Evolutionary conservation across 176 grass and related monocot genomes (phyloP).

Genomic region (Pontederia crassipes): DNA sequence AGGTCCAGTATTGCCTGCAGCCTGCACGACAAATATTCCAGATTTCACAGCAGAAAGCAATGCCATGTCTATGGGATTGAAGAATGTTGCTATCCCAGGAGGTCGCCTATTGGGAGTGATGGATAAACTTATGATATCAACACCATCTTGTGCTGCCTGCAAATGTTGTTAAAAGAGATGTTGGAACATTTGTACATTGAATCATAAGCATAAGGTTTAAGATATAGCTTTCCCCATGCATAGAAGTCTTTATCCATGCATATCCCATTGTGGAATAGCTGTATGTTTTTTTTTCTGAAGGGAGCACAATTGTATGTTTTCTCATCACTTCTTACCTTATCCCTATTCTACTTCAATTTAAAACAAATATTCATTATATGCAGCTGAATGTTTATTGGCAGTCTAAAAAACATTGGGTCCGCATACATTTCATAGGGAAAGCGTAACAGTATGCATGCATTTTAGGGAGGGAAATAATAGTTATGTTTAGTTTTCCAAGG

Average conservation of each 20-base stretch:
- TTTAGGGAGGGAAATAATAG: too few relatives aligned
- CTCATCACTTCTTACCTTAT: too few relatives aligned
- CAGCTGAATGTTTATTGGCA: too few relatives aligned
- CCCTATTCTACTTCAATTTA: too few relatives aligned
- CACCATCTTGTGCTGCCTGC: slow-evolving; percentile 93
- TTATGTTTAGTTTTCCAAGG: too few relatives aligned
- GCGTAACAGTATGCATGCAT: too few relatives aligned
- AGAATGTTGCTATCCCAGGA: slow-evolving; percentile 82
- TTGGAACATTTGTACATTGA: background rate
- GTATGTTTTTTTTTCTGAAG: background rate
- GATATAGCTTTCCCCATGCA: background rate
- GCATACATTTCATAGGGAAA: too few relatives aligned
- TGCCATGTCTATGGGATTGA: slow-evolving; percentile 99
- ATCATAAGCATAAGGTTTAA: background rate
- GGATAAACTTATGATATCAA: slow-evolving; percentile 93
- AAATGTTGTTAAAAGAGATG: slow-evolving; percentile 19
- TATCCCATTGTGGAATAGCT: background rate
- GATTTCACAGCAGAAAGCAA: slow-evolving; percentile 75
- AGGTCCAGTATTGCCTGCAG: slow-evolving; percentile 93
- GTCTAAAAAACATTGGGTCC: too few relatives aligned
- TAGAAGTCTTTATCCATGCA: background rate
- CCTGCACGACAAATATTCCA: slow-evolving; percentile 96
- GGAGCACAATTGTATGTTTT: too few relatives aligned
- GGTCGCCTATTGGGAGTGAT: slow-evolving; percentile 95
- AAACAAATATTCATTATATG: too few relatives aligned